Percentiles rank a stretch among this genome's conserved stretches.
Evolutionary conservation across 176 grass and related monocot species (phyloP).

Genomic region (Zizania latifolia): DNA sequence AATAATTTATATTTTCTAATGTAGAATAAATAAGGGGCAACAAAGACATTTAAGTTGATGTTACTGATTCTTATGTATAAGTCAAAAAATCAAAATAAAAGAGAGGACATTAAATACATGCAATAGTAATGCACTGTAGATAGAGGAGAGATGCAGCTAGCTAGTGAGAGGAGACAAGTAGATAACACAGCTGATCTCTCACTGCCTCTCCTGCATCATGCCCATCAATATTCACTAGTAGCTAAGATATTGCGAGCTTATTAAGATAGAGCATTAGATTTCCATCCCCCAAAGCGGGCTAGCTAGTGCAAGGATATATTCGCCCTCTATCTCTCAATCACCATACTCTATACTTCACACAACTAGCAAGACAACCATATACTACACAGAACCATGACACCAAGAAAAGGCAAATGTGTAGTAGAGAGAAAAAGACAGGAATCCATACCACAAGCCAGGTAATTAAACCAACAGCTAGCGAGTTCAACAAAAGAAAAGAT

Average conservation of each 20-base stretch:
- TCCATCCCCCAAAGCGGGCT: neutral
- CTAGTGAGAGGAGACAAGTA: conserved; percentile 15
- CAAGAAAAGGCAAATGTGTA: conserved; percentile 1
- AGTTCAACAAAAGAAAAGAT: neutral
- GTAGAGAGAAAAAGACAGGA: neutral
- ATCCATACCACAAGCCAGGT: conserved; percentile 1
- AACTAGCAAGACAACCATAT: neutral
- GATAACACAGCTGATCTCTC: conserved; percentile 24
- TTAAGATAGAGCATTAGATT: conserved; percentile 2
- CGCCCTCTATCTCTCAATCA: neutral
- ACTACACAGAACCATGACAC: neutral
- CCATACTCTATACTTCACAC: neutral
- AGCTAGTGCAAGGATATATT: neutral
- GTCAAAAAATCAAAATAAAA: too few species aligned
- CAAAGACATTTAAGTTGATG: too few species aligned
- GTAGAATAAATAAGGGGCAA: too few species aligned
- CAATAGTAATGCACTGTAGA: conserved; percentile 48
- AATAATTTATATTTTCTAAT: too few species aligned
- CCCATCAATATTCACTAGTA: neutral
- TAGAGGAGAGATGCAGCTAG: conserved; percentile 17
- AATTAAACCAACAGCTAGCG: neutral
- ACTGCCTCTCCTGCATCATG: too few species aligned
- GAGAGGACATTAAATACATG: conserved; percentile 37
- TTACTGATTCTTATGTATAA: too few species aligned
- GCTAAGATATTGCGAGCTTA: neutral